These are phyloP conservation scores for Uronychia setigera DNA, from an alignment of 73 alveolate genomes.

Conservation along the genomic window DNA sequence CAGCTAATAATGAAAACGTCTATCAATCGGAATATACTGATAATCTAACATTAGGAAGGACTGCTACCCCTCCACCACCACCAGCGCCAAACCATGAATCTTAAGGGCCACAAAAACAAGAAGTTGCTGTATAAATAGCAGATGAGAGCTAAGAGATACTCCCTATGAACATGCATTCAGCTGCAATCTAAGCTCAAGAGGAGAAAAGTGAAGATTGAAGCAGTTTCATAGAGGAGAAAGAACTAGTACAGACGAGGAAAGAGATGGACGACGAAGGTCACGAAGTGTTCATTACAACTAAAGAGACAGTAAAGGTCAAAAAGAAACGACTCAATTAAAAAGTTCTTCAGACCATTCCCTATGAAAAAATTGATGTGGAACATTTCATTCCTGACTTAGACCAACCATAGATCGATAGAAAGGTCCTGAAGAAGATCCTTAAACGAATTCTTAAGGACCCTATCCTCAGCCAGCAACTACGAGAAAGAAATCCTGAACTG, in stretches of 20 bases:
- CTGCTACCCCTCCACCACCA: background rate
- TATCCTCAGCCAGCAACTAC: background rate
- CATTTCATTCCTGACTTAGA: background rate
- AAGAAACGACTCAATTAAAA: background rate
- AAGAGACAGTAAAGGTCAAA: background rate
- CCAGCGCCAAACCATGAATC: too few relatives aligned
- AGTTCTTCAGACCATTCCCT: background rate
- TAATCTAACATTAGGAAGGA: background rate
- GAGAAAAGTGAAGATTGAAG: background rate
- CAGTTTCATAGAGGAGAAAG: background rate
- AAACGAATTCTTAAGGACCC: background rate
- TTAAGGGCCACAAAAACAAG: background rate
- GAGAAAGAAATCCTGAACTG: background rate
- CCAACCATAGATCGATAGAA: background rate
- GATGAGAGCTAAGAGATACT: background rate
- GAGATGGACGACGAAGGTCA: background rate
- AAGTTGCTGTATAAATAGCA: background rate
- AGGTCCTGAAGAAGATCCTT: background rate
- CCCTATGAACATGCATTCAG: background rate
- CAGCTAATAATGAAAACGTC: background rate
- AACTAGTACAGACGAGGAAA: background rate
- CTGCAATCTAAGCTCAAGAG: background rate
- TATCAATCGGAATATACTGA: background rate
- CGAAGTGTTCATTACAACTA: background rate
- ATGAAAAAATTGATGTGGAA: background rate